A percentile compares a stretch with the other conserved stretches of the same genome.
These are phyloP conservation scores for Rubia tinctorum DNA, from an alignment of 305 asterid genomes.

Conservation along the genomic window DNA sequence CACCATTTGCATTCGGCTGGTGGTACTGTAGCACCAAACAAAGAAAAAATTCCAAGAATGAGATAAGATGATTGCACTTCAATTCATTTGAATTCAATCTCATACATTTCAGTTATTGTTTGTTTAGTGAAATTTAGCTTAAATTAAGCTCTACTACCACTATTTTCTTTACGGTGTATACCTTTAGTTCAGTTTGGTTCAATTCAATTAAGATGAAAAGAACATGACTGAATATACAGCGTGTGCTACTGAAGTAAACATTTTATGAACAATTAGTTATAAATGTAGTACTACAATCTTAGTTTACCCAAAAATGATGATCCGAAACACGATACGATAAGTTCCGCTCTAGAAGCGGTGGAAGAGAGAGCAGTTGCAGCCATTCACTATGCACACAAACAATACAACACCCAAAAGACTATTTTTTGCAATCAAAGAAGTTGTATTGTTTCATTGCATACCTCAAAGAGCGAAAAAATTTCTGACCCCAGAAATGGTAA, in stretches of 20 bases:
- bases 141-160: no score
- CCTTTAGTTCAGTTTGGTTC: no score
- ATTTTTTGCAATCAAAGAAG: background rate
- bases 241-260: no score
- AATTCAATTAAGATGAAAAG: no score
- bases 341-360: background rate
- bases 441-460: background rate
- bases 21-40: no score
- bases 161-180: no score
- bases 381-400: background rate
- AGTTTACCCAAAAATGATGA: background rate
- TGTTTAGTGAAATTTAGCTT: no score
- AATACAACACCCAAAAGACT: background rate
- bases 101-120: no score
- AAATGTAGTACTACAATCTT: background rate
- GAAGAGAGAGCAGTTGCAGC: conserved; percentile 1
- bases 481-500: background rate
- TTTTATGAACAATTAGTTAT: background rate
- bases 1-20: no score
- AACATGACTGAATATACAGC: no score
- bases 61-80: background rate
- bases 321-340: background rate
- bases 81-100: no score
- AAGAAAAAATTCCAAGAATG: no score
- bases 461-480: background rate